Percentiles rank a stretch among this genome's conserved stretches.
phyloP scores from a whole-genome alignment of 2,329 filamentous ascomycete genomes.

The Fusarium sp. region DNA sequence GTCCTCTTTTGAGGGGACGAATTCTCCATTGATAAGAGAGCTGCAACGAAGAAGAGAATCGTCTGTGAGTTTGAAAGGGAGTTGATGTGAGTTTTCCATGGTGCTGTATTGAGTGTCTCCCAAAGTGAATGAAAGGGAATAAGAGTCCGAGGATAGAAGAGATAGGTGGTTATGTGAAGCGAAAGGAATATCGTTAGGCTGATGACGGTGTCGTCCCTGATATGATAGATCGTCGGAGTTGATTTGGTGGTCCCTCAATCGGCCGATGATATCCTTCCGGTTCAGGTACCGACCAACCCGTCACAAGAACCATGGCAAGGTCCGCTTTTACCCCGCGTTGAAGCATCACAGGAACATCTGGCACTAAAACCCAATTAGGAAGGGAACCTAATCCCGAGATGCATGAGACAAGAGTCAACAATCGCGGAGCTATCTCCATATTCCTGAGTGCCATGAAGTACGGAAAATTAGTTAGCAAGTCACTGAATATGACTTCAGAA shows the following conservation, averaged over 20 bases:
- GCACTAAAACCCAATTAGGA: neutral
- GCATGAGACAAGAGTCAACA: too few species aligned
- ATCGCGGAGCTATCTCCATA: neutral
- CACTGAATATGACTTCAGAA: fast-evolving
- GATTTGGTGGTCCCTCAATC: neutral
- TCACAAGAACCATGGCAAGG: neutral
- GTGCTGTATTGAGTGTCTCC: neutral
- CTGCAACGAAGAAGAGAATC: neutral
- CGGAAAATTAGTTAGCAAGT: too few species aligned
- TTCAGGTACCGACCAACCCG: neutral
- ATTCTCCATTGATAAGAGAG: slow-evolving; percentile 4
- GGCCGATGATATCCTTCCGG: neutral
- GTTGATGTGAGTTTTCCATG: neutral
- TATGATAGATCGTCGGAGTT: neutral
- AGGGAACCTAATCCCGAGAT: neutral
- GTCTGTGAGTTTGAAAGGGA: neutral
- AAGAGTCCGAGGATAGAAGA: too few species aligned
- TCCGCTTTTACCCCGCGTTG: slow-evolving; percentile 4
- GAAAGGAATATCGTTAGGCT: too few species aligned
- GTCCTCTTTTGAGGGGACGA: neutral
- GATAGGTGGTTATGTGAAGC: too few species aligned
- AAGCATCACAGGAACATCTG: neutral
- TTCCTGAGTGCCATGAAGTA: fast-evolving
- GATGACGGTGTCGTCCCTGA: neutral
- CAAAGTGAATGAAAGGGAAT: too few species aligned